Evolutionary conservation across 2,329 filamentous ascomycete species (phyloP).

Genomic region (Colletotrichum salicis): DNA sequence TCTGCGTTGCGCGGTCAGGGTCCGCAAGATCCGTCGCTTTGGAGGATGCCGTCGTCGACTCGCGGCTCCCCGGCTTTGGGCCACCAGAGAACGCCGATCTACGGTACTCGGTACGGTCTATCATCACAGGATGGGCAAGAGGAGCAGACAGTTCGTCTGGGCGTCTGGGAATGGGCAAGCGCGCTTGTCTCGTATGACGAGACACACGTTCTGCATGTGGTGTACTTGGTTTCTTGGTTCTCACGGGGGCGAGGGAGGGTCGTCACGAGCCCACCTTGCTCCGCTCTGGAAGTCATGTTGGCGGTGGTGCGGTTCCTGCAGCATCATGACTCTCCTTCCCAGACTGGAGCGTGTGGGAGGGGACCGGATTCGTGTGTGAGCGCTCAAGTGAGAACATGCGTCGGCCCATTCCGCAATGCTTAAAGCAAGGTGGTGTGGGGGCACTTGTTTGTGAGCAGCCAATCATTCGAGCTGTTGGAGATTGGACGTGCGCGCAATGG

Average conservation of each 20-base stretch:
- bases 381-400: not conserved
- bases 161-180: not conserved
- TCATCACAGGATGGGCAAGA: too few relatives aligned
- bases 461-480: not conserved
- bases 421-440: not conserved
- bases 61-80: not conserved
- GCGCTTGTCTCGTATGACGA: conserved; percentile 15
- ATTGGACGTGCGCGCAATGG: not conserved
- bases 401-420: conserved; percentile 16
- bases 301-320: conserved; percentile 16
- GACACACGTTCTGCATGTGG: not conserved
- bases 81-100: not conserved
- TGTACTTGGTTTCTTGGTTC: conserved; percentile 13
- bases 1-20: not conserved
- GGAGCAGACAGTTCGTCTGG: not conserved
- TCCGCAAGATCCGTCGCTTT: conserved; percentile 3
- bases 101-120: not conserved
- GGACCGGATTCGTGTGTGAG: not conserved
- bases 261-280: conserved; percentile 19
- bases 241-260: not conserved
- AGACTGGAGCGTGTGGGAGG: not conserved
- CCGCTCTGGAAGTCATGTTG: conserved; percentile 30
- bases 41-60: not conserved
- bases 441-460: rapidly evolving
- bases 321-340: conserved; percentile 17